Percentiles rank a stretch among this genome's conserved stretches.
phyloP scores from a whole-genome alignment of 2,329 filamentous ascomycete species.

The Taxawa tesnikishii region DNA sequence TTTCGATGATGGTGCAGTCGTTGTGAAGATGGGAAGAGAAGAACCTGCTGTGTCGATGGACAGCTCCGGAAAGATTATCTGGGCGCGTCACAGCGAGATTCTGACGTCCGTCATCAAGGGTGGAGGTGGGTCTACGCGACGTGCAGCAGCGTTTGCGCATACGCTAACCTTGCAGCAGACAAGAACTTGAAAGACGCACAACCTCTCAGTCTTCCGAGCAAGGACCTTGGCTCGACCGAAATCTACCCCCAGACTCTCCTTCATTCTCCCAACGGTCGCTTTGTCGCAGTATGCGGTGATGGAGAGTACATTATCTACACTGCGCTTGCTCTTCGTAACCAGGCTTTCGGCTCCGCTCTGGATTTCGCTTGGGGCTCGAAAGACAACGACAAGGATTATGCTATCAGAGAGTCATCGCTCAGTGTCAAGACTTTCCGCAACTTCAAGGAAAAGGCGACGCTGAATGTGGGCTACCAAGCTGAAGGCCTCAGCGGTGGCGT shows the following conservation, averaged over 20 bases:
- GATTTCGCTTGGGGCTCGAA: conserved; percentile 97
- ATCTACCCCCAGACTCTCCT: conserved; percentile 90
- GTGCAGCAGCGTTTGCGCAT: neutral
- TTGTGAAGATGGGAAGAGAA: conserved; percentile 94
- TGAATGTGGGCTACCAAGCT: conserved; percentile 91
- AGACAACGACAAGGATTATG: conserved; percentile 96
- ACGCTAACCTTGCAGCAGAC: conserved; percentile 36
- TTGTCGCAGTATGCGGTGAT: conserved; percentile 83
- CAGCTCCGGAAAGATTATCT: conserved; percentile 85
- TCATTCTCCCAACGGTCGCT: conserved; percentile 91
- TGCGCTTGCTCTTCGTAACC: conserved; percentile 90
- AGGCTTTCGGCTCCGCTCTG: conserved; percentile 87
- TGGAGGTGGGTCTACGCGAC: conserved; percentile 37
- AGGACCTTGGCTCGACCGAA: conserved; percentile 92
- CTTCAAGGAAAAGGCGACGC: conserved; percentile 68
- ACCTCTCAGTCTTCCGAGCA: conserved; percentile 74
- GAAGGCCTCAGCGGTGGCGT: conserved; percentile 84
- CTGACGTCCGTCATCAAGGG: conserved; percentile 92
- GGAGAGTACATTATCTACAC: conserved; percentile 99
- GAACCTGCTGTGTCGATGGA: conserved; percentile 98
- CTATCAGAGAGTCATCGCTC: conserved; percentile 85
- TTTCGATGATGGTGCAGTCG: conserved; percentile 94
- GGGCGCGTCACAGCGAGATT: conserved; percentile 90
- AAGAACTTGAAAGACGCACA: conserved; percentile 75
- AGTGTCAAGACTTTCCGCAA: conserved; percentile 97